phyloP scores from a whole-genome alignment of 257 asterid species.

The Nicotiana noctiflora region DNA sequence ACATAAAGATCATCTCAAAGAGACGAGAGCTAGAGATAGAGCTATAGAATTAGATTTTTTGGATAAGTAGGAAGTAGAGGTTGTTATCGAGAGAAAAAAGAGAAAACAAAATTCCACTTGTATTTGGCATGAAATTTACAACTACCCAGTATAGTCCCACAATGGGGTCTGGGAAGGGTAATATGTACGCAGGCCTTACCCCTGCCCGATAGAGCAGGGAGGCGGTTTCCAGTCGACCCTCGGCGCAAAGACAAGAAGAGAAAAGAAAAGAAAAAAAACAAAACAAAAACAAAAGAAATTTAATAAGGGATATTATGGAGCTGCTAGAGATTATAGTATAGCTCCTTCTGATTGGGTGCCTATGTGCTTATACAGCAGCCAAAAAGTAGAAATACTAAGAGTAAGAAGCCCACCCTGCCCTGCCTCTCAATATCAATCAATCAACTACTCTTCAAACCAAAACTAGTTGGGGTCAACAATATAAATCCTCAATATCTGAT shows the following conservation, averaged over 20 bases:
- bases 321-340: background rate
- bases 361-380: background rate
- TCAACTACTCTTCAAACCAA: background rate
- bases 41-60: background rate
- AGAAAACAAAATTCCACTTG: background rate
- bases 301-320: background rate
- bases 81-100: background rate
- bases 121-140: background rate
- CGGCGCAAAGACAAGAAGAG: no score
- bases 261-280: no score
- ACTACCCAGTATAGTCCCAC: no score
- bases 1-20: background rate
- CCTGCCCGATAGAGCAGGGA: no score
- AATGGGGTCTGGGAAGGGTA: no score
- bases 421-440: background rate
- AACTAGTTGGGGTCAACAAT: background rate
- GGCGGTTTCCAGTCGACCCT: no score
- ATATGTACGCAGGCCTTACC: no score
- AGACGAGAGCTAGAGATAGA: background rate
- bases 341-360: background rate
- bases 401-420: background rate
- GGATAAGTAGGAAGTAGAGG: background rate
- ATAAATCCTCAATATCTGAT: background rate
- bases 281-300: no score
- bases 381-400: background rate